These are phyloP conservation scores for Cicer yamashitae DNA, from an alignment of 306 rosid species.

Conservation along the genomic window DNA sequence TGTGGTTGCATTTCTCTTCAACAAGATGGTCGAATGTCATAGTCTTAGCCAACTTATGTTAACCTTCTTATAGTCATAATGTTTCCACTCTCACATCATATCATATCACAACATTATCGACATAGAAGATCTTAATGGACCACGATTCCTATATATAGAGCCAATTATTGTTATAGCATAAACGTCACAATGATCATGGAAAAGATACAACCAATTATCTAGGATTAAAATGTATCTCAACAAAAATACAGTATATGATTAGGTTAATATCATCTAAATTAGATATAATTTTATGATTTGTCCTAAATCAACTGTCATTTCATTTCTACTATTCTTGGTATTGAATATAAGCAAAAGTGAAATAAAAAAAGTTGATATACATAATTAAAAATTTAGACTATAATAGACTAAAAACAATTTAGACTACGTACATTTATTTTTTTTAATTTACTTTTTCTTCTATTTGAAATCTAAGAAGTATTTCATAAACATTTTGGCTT, in stretches of 20 bases:
- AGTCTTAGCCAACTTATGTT: slow-evolving; percentile 5
- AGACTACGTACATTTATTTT: no score
- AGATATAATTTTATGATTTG: neutral
- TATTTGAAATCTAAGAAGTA: no score
- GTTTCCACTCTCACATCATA: slow-evolving; percentile 25
- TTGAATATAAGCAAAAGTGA: no score
- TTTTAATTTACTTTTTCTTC: no score
- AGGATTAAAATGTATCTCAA: neutral
- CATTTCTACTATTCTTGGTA: neutral
- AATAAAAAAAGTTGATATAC: no score
- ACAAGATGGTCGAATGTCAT: slow-evolving; percentile 37
- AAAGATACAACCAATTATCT: neutral
- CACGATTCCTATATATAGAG: neutral
- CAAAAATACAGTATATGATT: slow-evolving; percentile 16
- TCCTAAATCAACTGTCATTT: neutral
- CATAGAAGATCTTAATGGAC: slow-evolving; percentile 38
- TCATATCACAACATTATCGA: slow-evolving; percentile 18
- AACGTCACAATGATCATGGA: neutral
- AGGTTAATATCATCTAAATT: neutral
- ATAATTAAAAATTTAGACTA: no score
- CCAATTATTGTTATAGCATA: slow-evolving; percentile 5
- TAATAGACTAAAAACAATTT: no score
- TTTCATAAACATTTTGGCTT: neutral
- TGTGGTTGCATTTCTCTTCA: slow-evolving; percentile 41
- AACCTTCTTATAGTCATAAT: neutral